Base-by-base conservation (phyloP, 805 yeast species). In the Suhomyces kilbournensis region DNA sequence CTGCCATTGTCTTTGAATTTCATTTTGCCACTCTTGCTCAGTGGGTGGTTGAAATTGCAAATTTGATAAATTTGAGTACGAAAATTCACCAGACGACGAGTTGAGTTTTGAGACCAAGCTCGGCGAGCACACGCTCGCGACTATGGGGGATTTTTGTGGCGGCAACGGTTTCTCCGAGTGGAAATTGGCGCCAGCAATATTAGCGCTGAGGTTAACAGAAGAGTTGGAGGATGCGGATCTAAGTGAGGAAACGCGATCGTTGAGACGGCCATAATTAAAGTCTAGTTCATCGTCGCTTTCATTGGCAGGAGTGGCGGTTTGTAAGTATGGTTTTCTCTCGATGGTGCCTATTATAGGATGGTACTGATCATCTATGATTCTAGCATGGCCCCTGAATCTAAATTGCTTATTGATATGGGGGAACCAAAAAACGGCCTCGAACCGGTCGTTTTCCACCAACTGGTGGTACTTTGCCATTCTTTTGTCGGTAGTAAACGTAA, bases 361-460 rank as follows among this genome's bases (percentile, higher is more conserved):
- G 52, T 66, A 57, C 9, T 55, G 56, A 48, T 60, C 63, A 57
- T 72, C 77, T 32, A 75, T 64, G 32, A 74, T 61, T 55, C 82
- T 77, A 12, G 88, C 88, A 25, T 73, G 67, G 10, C 96, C 96
- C 52, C 83, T 77, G 55, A 90, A 74, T 59, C 96, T 74, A 64
- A 84, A 87, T 68, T 90, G 96, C 61, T 80, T 85, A 64, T 79
- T 78, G 22, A 79, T 65, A 20, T 73, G 74, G 7, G 76, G 79
- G 63, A 89, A 86, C 72, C 88, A 86, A 64, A 87, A 88, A 53
- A 89, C 86, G 10, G 90, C 88, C 69, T 90, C 96, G 65, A 83
- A 85, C 51, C 75, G 73, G 49, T 85, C 80, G 58, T 84, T 78
- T 47, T 65, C 59, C 19, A 75, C 55, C 39, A 81, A 66, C 60